Conservation (phyloP, 257 asterid species). For the Rhazya stricta region DNA sequence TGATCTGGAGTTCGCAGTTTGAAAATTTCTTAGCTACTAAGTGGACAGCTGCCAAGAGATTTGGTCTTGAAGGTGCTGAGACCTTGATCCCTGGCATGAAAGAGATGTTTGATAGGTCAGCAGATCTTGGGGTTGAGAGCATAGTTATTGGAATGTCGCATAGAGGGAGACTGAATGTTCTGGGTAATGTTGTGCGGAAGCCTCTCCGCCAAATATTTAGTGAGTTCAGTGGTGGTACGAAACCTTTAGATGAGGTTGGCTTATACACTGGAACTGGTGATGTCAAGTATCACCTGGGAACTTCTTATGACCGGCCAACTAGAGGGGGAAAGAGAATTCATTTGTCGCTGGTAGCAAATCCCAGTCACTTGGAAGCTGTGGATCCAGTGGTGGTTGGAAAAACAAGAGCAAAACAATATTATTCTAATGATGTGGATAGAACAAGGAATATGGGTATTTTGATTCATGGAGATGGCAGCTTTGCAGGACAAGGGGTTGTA, state of each 20-base stretch:
- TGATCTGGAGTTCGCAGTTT: conserved; percentile 85
- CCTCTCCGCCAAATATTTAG: conserved; percentile 89
- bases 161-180: conserved; percentile 83
- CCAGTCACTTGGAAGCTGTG: conserved; percentile 97
- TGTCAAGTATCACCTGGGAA: conserved; percentile 94
- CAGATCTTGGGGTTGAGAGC: conserved; percentile 95
- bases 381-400: conserved; percentile 92
- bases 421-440: conserved; percentile 67
- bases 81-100: conserved; percentile 98
- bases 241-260: conserved; percentile 82
- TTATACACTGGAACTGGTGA: conserved; percentile 97
- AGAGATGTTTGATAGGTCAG: conserved; percentile 94
- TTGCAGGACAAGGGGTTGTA: conserved; percentile 98
- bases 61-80: conserved; percentile 98
- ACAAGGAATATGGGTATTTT: conserved; percentile 76
- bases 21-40: conserved; percentile 94
- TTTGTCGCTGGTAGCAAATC: conserved; percentile 89
- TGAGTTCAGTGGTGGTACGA: conserved; percentile 87
- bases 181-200: conserved; percentile 89
- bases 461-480: conserved; percentile 96
- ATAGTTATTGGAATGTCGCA: conserved; percentile 98
- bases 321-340: conserved; percentile 95
- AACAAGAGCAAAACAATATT: conserved; percentile 92
- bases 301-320: conserved; percentile 94
- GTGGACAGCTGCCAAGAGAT: conserved; percentile 92